Conservation (phyloP, 257 asterid genomes). For the Plantago elongata region DNA sequence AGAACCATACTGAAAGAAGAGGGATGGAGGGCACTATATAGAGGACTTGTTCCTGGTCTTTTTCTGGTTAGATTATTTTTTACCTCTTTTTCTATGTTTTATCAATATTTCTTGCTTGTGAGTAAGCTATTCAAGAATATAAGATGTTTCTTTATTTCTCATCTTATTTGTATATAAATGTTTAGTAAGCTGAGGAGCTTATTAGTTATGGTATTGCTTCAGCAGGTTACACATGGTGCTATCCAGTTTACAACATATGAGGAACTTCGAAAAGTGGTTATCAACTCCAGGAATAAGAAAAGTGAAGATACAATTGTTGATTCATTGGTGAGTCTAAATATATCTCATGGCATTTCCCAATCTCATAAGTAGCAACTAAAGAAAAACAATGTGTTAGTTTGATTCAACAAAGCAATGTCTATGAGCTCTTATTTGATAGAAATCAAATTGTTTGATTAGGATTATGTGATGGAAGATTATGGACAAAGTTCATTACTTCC, state of each 20-base stretch:
- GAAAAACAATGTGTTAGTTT: not conserved
- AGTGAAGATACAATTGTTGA: conserved; percentile 28
- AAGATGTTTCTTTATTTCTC: not conserved
- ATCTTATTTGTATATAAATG: conserved; percentile 8
- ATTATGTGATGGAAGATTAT: not conserved
- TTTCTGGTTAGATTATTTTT: conserved; percentile 51
- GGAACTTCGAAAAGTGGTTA: conserved; percentile 66
- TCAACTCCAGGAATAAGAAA: conserved; percentile 37
- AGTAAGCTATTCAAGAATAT: too few species aligned
- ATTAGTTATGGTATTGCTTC: conserved; percentile 32
- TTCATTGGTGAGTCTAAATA: conserved; percentile 58
- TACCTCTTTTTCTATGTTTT: conserved; percentile 9
- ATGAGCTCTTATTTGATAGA: not conserved
- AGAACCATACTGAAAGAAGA: conserved; percentile 86
- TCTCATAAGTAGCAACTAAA: not conserved
- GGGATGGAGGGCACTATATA: conserved; percentile 93
- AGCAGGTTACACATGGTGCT: conserved; percentile 97
- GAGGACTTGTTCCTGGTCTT: conserved; percentile 86
- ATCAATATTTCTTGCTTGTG: conserved; percentile 8
- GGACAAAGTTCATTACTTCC: not conserved
- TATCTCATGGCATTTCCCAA: not conserved
- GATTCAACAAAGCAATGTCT: not conserved
- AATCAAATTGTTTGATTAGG: not conserved
- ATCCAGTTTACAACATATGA: conserved; percentile 92
- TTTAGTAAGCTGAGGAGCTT: conserved; percentile 11